Conservation (phyloP, 2,329 filamentous ascomycete species). For the Neonectria faginata region DNA sequence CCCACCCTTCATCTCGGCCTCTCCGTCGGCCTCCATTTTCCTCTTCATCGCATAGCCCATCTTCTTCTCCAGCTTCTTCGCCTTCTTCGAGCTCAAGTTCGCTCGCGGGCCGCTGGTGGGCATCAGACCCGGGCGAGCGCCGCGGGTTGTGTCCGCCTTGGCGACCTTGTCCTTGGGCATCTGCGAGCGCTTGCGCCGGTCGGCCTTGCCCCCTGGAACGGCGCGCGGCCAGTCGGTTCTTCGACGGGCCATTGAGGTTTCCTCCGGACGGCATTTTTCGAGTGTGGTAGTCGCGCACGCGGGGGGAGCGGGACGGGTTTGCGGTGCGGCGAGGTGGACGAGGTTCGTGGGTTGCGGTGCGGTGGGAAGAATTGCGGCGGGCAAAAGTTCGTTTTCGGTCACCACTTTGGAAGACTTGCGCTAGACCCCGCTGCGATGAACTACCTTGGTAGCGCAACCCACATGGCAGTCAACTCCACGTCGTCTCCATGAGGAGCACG, state of each 20-base stretch:
- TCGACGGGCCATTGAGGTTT: constrained; percentile 68
- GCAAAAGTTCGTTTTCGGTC: constrained; percentile 12
- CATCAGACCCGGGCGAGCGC: constrained; percentile 64
- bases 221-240: constrained; percentile 63
- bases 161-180: constrained; percentile 54
- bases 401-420: constrained; percentile 3
- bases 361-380: constrained; percentile 9
- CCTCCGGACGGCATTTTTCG: constrained; percentile 65
- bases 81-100: constrained; percentile 66
- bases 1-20: constrained; percentile 62
- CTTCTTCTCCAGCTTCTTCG: constrained; percentile 67
- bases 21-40: constrained; percentile 63
- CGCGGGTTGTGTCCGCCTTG: constrained; percentile 59
- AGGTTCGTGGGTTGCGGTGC: constrained; percentile 1
- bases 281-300: neutral
- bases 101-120: constrained; percentile 67
- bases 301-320: constrained; percentile 9
- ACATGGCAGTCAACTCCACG: neutral
- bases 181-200: constrained; percentile 56
- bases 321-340: neutral
- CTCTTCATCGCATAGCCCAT: constrained; percentile 64
- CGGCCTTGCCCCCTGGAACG: constrained; percentile 59
- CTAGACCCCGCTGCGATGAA: constrained; percentile 4
- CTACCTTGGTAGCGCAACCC: constrained; percentile 1
- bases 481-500: neutral